These are phyloP conservation scores for Trifolium fragiferum DNA, from an alignment of 306 rosid genomes.

Conservation along the genomic window DNA sequence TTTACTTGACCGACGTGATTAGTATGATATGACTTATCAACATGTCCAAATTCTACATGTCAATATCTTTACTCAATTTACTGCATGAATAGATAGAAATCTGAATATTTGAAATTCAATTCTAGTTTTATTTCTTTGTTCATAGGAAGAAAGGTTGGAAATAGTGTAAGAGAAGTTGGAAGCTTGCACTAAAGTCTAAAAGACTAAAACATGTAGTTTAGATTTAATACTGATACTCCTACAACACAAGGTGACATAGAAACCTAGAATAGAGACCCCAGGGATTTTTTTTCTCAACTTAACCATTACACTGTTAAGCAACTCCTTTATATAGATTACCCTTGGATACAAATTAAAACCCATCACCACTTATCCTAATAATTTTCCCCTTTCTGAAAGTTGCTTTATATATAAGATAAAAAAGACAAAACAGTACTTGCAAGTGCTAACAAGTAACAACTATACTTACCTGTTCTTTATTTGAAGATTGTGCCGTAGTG, in stretches of 20 bases:
- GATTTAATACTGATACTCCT: neutral
- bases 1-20: conserved; percentile 16
- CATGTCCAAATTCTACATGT: conserved; percentile 30
- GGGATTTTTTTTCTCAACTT: conserved; percentile 21
- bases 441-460: neutral
- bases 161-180: neutral
- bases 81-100: neutral
- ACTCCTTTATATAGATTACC: neutral
- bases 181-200: neutral
- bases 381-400: conserved; percentile 9
- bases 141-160: neutral
- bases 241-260: neutral
- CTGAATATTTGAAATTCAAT: neutral
- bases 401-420: conserved; percentile 14
- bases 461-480: neutral
- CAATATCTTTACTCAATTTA: conserved; percentile 27
- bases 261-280: conserved; percentile 10
- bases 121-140: neutral
- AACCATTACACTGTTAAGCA: neutral
- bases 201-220: neutral
- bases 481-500: neutral
- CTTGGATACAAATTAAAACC: neutral
- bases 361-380: conserved; percentile 18
- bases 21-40: conserved; percentile 18
- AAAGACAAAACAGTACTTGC: conserved; percentile 4